Evolutionary conservation across 2,329 filamentous ascomycete genomes (phyloP), one percentile per base, ranked within the genome.

Genomic region (Epichloe aotearoae): DNA sequence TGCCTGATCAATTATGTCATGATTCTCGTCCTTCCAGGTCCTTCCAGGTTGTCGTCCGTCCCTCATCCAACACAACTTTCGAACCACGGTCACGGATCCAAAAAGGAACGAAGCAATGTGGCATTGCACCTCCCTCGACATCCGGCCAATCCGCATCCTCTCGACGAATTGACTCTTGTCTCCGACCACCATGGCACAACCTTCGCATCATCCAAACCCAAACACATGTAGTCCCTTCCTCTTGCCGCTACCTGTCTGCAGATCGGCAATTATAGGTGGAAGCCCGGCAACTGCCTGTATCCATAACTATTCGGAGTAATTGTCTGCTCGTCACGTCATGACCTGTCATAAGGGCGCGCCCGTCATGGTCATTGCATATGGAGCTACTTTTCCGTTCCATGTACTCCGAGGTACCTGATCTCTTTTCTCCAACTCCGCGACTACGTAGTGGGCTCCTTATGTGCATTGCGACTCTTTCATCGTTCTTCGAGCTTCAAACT

Each of bases 271-370:
- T 1, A 3, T 4, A 11, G 19, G 5, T 7, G 23, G 17, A 26
- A 23, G 40, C 45, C 39, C 41, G 34, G n/a, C 12, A 7, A n/a
- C 10, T 14, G 33, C n/a, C 33, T 30, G 7, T 26, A 26, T 33
- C 17, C 47, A 43, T 43, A 42, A 37, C 17, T 26, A 17, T 4
- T 3, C 14, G 15, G 19, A n/a, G 15, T 7, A 23, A 23, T 26
- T 19, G 41, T 48, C 45, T 48, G 23, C 26, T 45, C 45, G 46
- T 51, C 50, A 48, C 45, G 50, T 51, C 50, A 48, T 51, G 17
- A 26, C 38, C 20, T 23, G 6, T 26, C 38, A 40, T 47, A n/a
- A 47, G 26, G 26, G 26, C 26, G 8, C 26, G 7, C 26, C 26
- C 26, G 26, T 26, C 26, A 26, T 8, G 26, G 1, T 26, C 8